Conservation (phyloP, 208 protist species). For the Acanthamoeba sp. region DNA sequence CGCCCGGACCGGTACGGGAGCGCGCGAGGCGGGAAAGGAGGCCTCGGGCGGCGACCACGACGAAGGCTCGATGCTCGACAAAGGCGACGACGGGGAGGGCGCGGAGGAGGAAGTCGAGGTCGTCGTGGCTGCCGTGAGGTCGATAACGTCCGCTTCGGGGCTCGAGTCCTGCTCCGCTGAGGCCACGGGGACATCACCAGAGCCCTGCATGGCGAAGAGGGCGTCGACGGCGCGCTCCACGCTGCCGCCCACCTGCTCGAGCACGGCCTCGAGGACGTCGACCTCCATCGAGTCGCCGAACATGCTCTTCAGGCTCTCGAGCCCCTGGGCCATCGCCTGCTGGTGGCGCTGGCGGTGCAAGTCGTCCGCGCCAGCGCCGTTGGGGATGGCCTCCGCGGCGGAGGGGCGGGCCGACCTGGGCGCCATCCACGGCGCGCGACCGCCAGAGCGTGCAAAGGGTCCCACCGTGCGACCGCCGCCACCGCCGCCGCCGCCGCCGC, state of each 20-base stretch:
- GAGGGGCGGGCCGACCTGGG: background rate
- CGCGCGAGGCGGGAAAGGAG: background rate
- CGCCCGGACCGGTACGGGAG: background rate
- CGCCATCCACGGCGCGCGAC: background rate
- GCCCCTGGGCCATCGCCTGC: background rate
- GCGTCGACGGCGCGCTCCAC: conserved; percentile 47
- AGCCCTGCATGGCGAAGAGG: conserved; percentile 26
- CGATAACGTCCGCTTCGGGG: background rate
- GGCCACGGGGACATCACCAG: background rate
- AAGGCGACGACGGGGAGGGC: background rate
- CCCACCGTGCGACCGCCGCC: background rate
- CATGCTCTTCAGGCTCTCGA: conserved; percentile 49
- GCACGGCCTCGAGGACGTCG: conserved; percentile 28
- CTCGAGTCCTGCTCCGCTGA: background rate
- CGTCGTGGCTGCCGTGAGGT: background rate
- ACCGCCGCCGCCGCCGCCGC: background rate
- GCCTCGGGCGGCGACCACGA: background rate
- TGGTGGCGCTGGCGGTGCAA: background rate
- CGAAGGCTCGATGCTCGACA: background rate
- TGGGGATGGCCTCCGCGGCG: background rate
- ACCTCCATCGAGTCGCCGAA: conserved; percentile 22
- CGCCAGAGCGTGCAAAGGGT: background rate
- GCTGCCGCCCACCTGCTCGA: conserved; percentile 13
- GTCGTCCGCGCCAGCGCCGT: background rate
- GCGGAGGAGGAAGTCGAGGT: background rate